Evolutionary conservation across 345 rosid genomes (phyloP).

Genomic region (Corchorus capsularis): DNA sequence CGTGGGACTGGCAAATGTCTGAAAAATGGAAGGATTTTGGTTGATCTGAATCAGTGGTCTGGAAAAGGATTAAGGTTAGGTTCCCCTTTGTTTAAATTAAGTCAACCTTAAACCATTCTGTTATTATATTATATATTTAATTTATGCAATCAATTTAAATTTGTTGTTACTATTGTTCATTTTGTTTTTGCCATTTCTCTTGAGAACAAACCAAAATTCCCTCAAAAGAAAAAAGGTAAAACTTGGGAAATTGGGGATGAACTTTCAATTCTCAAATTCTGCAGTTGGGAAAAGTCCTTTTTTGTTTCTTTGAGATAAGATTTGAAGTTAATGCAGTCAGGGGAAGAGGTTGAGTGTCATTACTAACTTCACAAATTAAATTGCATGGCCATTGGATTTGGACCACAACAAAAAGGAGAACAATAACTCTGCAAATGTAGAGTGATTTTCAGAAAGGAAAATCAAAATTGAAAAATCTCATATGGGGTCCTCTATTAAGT

Average conservation of each 20-base stretch:
- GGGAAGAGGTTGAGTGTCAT: slow-evolving; percentile 8
- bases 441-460: neutral
- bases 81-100: neutral
- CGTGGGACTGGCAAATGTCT: neutral
- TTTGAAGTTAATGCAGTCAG: slow-evolving; percentile 10
- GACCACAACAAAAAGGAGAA: slow-evolving; percentile 10
- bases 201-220: too few species aligned
- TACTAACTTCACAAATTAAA: slow-evolving; percentile 12
- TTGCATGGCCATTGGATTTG: slow-evolving; percentile 7
- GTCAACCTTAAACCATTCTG: slow-evolving; percentile 8
- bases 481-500: neutral
- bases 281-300: neutral
- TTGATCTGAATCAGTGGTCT: neutral
- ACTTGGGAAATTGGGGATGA: neutral
- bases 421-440: neutral
- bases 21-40: slow-evolving; percentile 8
- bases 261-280: neutral
- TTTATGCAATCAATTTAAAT: slow-evolving; percentile 21
- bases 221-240: neutral
- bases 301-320: slow-evolving; percentile 4
- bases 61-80: neutral
- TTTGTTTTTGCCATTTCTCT: neutral
- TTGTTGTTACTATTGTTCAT: neutral
- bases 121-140: slow-evolving; percentile 8
- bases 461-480: neutral